Base-by-base conservation (phyloP, 2,329 filamentous ascomycete species). In the Aspergillus latus region DNA sequence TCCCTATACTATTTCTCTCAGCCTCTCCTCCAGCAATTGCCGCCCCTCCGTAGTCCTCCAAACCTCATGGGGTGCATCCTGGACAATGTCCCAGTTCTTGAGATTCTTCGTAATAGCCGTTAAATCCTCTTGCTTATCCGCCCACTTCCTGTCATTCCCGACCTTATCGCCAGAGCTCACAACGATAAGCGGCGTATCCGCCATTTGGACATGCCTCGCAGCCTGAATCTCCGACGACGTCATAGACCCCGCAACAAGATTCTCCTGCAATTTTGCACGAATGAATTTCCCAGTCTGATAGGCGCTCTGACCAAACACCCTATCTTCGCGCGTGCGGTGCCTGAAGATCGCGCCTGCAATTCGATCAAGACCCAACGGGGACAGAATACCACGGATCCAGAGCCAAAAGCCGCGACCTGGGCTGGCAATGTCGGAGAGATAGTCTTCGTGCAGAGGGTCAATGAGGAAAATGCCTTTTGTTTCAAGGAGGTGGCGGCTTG, bases 261-360 rank as follows among this genome's bases (percentile, higher is more conserved):
- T 93, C 77, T 99, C 94, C 74, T 99, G 94, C 54, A 99, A 80
- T 74, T 92, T 90, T 4, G 92, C 89, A 72, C 95, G 96, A 72
- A 97, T 88, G 71, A 84, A 88, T 71, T 92, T 95, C 59, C 89
- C 90, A 21, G 81, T 82, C 73, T 96, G 90, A 68, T 91, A 88
- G 0, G 91, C 85, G 4, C 86, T 85, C 44, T 85, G 82, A 10
- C 94, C 94, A 73, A 89, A 95, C 9, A 96, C 86, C 8, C 94
- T 88, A 71, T 97, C 93, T 69, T 88, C 85, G 37, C 89, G 86
- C 1, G 82, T 88, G 39, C 92, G 88, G 37, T 92, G 90, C 51
- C 84, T 84, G 78, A 97, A 90, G 5, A 97, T 74, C 6, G 92
- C 92, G 0, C 89, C 92, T 0, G 85, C 82, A 34, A 96, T 80